phyloP scores from a whole-genome alignment of 1,284 basidiomycete genomes.

The Cystobasidium sp. region DNA sequence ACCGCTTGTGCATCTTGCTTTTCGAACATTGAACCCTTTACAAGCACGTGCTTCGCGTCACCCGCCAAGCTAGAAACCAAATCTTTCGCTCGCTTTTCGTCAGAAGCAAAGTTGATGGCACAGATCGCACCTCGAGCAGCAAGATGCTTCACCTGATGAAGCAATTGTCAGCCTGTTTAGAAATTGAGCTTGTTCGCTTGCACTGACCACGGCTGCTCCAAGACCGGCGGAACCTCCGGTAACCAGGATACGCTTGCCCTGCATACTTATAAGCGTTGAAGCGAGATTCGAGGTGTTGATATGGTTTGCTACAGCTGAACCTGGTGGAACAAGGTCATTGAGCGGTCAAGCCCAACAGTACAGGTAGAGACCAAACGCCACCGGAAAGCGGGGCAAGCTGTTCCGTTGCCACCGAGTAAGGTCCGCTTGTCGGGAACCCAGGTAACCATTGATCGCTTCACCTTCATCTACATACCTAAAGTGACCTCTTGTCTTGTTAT shows the following conservation, averaged over 20 bases:
- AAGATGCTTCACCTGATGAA: slow-evolving; percentile 36
- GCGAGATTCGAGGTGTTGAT: neutral
- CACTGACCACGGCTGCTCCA: slow-evolving; percentile 38
- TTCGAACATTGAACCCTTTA: slow-evolving; percentile 48
- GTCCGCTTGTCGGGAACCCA: too few species aligned
- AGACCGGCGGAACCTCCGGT: slow-evolving; percentile 50
- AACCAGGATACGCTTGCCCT: slow-evolving; percentile 49
- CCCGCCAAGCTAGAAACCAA: slow-evolving; percentile 35
- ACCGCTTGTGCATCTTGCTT: slow-evolving; percentile 42
- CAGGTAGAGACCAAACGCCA: too few species aligned
- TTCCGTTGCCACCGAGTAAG: neutral
- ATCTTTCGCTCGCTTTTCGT: slow-evolving; percentile 46
- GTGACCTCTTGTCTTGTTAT: neutral
- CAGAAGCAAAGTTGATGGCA: slow-evolving; percentile 50
- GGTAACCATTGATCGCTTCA: too few species aligned
- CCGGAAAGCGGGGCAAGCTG: too few species aligned
- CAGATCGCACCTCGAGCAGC: slow-evolving; percentile 46
- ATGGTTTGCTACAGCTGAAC: neutral
- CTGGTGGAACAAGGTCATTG: neutral
- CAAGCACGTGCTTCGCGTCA: slow-evolving; percentile 43
- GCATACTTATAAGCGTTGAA: neutral
- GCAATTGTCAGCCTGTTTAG: neutral
- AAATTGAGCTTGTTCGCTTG: neutral
- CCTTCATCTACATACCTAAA: too few species aligned
- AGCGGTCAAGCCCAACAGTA: neutral